Percentiles rank a stretch among this genome's conserved stretches.
Evolutionary conservation across 352 stramenopile species (phyloP).

Genomic region (Globisporangium abappressorium): DNA sequence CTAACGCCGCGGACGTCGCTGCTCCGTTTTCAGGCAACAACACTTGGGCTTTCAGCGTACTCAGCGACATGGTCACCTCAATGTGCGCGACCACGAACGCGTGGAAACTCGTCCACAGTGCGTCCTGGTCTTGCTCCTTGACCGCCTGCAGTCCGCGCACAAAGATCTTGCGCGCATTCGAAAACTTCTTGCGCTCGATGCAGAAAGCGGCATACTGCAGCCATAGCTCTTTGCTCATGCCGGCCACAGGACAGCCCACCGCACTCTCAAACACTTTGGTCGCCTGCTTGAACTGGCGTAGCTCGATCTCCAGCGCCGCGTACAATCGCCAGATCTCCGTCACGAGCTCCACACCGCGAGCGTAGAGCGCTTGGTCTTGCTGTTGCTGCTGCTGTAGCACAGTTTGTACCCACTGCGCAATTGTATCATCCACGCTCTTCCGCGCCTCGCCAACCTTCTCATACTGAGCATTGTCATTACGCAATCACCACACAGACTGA

Average conservation of each 20-base stretch:
- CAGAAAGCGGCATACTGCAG: constrained; percentile 74
- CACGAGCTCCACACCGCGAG: constrained; percentile 27
- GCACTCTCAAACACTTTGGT: constrained; percentile 76
- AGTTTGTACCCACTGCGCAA: constrained; percentile 39
- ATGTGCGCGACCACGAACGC: constrained; percentile 63
- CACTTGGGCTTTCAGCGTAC: constrained; percentile 58
- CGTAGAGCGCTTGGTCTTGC: constrained; percentile 2
- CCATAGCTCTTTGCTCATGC: constrained; percentile 37
- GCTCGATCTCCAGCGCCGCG: constrained; percentile 70
- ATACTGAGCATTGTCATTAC: constrained; percentile 37
- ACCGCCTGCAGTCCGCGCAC: constrained; percentile 50
- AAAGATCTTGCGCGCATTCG: constrained; percentile 76
- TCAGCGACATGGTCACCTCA: constrained; percentile 49
- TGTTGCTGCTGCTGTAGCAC: constrained; percentile 21
- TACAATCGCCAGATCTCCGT: constrained; percentile 55
- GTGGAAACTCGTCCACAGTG: constrained; percentile 55
- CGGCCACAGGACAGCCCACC: constrained; percentile 46
- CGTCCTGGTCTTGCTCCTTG: constrained; percentile 31
- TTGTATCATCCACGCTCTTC: constrained; percentile 40
- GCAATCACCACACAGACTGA: background rate
- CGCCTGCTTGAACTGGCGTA: constrained; percentile 83
- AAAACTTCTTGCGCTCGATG: constrained; percentile 68
- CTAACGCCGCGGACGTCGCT: constrained; percentile 6
- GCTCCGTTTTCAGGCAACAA: constrained; percentile 32
- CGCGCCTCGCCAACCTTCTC: constrained; percentile 65